Evolutionary conservation across 2,329 filamentous ascomycete genomes (phyloP).

Genomic region (Dactylellina drechsleri): DNA sequence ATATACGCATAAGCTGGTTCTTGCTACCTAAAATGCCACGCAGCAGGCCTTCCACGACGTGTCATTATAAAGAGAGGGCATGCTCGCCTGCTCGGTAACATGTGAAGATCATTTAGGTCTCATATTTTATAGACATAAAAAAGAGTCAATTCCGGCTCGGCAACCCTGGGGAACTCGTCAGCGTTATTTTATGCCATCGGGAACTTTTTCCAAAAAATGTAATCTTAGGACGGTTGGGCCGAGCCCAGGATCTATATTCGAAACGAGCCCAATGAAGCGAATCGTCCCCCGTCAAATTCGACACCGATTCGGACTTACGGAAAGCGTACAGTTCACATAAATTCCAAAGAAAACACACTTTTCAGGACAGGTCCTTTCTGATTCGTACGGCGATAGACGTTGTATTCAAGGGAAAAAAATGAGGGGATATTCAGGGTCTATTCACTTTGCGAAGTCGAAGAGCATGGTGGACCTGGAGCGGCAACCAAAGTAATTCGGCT

Average conservation of each 20-base stretch:
- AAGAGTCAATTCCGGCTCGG: background rate
- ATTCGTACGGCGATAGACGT: slow-evolving; percentile 48
- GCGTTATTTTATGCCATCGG: slow-evolving; percentile 10
- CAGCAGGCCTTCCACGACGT: slow-evolving; percentile 19
- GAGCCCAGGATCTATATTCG: slow-evolving; percentile 6
- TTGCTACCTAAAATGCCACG: slow-evolving; percentile 34
- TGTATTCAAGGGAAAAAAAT: slow-evolving; percentile 8
- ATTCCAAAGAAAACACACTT: slow-evolving; percentile 1
- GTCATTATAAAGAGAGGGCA: slow-evolving; percentile 42
- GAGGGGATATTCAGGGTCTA: slow-evolving; percentile 45
- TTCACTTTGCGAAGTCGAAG: slow-evolving; percentile 11
- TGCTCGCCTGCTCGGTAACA: slow-evolving; percentile 50
- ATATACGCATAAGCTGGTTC: slow-evolving; percentile 13
- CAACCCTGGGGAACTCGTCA: slow-evolving; percentile 12
- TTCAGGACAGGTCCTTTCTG: slow-evolving; percentile 25
- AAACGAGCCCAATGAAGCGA: slow-evolving; percentile 25
- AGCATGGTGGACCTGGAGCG: slow-evolving; percentile 43
- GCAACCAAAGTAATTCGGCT: slow-evolving; percentile 44
- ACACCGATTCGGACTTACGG: slow-evolving; percentile 23
- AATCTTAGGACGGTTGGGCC: slow-evolving; percentile 1
- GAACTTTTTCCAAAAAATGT: slow-evolving; percentile 17
- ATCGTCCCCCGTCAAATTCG: slow-evolving; percentile 2
- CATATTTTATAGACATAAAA: background rate
- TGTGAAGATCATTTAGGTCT: slow-evolving; percentile 23
- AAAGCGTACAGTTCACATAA: slow-evolving; percentile 5